These are phyloP conservation scores for Thraustochytrium striatum DNA, from an alignment of 352 stramenopile genomes.

Conservation along the genomic window DNA sequence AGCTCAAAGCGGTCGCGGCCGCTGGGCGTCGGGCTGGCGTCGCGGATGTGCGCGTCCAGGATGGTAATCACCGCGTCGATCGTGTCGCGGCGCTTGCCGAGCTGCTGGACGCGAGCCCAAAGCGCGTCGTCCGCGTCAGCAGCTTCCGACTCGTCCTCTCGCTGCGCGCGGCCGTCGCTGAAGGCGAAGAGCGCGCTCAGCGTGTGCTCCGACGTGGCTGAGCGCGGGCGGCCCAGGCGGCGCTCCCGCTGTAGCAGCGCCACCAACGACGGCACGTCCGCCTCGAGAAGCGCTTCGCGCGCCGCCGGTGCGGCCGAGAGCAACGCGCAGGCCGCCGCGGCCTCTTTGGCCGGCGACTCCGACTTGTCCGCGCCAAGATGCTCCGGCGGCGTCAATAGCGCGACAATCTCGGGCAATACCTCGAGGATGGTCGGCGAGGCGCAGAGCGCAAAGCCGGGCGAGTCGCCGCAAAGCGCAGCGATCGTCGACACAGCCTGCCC, in stretches of 20 bases:
- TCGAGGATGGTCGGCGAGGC: constrained; percentile 40
- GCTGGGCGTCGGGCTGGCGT: constrained; percentile 38
- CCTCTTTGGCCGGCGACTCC: constrained; percentile 38
- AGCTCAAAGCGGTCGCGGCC: constrained; percentile 25
- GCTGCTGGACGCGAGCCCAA: constrained; percentile 27
- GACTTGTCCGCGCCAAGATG: constrained; percentile 45
- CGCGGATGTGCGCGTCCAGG: constrained; percentile 39
- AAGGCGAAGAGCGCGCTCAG: constrained; percentile 6
- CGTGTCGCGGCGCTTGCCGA: constrained; percentile 33
- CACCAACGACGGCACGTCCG: constrained; percentile 8
- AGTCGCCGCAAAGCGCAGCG: constrained; percentile 39
- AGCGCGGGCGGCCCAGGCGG: constrained; percentile 25
- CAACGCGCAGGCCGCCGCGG: constrained; percentile 29
- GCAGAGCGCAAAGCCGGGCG: constrained; percentile 27
- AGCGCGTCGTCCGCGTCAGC: background rate
- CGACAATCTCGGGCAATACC: constrained; percentile 1
- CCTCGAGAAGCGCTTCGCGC: constrained; percentile 5
- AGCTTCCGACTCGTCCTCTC: background rate
- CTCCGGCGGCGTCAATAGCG: constrained; percentile 17
- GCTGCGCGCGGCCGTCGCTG: background rate
- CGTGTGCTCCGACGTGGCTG: constrained; percentile 40
- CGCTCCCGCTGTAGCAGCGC: constrained; percentile 22
- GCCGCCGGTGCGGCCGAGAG: constrained; percentile 15
- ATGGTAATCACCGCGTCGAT: constrained; percentile 41
- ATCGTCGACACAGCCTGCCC: constrained; percentile 30